Conservation (phyloP, 768 basidiomycete genomes). For the Termitomyces sp. region DNA sequence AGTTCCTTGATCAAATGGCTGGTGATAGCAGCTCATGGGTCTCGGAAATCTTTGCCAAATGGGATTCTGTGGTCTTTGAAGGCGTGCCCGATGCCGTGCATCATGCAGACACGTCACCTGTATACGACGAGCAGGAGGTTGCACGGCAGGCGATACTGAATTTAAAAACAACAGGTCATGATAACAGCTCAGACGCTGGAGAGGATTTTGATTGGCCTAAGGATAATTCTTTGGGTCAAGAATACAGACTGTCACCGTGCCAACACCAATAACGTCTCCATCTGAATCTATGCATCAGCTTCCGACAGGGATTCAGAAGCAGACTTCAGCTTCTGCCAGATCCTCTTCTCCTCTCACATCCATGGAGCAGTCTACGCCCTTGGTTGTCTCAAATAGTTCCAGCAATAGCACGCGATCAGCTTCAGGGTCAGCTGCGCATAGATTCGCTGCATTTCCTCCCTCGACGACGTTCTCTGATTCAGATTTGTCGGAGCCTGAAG, state of each 20-base stretch:
- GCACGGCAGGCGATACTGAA: background rate
- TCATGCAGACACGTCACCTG: background rate
- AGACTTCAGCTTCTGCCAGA: background rate
- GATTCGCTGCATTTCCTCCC: background rate
- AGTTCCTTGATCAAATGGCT: background rate
- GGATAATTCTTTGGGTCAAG: background rate
- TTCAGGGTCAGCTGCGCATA: background rate
- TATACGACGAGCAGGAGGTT: background rate
- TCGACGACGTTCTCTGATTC: background rate
- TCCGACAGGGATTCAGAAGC: too few species aligned
- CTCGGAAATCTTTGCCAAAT: background rate
- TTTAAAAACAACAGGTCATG: too few species aligned
- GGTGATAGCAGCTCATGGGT: background rate
- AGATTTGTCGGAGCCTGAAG: background rate
- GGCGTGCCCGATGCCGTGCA: background rate
- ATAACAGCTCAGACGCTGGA: background rate
- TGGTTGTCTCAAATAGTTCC: background rate
- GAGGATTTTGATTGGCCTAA: too few species aligned
- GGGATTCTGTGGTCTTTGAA: background rate
- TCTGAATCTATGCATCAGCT: background rate
- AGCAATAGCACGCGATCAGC: background rate
- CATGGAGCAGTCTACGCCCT: background rate
- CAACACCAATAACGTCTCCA: background rate
- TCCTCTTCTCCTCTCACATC: background rate
- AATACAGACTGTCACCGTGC: background rate